A percentile compares a stretch with the other conserved stretches of the same genome.
These are phyloP conservation scores for Aspergillus pseudoviridinutans DNA, from an alignment of 2,329 filamentous ascomycete genomes.

Conservation along the genomic window DNA sequence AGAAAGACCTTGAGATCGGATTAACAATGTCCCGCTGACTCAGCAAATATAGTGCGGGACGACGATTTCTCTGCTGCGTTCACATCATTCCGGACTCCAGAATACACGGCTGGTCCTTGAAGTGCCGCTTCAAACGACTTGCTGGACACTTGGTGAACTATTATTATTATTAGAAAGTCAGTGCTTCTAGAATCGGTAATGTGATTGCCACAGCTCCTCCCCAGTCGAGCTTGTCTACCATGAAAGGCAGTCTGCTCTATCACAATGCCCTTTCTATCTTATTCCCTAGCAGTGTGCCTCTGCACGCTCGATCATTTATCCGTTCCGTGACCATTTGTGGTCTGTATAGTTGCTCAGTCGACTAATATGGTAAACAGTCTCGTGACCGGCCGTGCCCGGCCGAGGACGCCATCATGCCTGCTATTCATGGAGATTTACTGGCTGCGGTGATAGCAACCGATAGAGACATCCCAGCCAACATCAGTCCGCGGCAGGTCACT, in stretches of 20 bases:
- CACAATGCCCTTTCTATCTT: not conserved
- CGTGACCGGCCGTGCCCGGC: conserved; percentile 27
- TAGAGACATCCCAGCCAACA: conserved; percentile 59
- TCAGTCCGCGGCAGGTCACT: conserved; percentile 72
- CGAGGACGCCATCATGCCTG: conserved; percentile 31
- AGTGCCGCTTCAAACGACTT: conserved; percentile 23
- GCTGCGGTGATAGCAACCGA: conserved; percentile 28
- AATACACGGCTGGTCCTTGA: conserved; percentile 42
- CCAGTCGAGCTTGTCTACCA: not conserved
- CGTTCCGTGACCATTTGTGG: not conserved
- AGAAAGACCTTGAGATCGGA: not conserved
- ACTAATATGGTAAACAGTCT: conserved; percentile 36
- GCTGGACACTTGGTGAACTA: conserved; percentile 19
- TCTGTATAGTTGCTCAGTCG: conserved; percentile 4
- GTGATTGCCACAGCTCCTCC: not conserved
- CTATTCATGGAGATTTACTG: conserved; percentile 33
- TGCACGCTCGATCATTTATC: not conserved
- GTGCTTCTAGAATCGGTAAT: conserved; percentile 1
- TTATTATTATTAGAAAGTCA: conserved; percentile 15
- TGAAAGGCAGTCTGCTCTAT: not conserved
- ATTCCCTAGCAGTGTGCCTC: not conserved
- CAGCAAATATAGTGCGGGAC: conserved; percentile 19
- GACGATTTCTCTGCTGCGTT: conserved; percentile 36
- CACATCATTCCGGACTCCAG: conserved; percentile 40
- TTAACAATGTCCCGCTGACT: not conserved